These are phyloP conservation scores for Neonectria hederae DNA, from an alignment of 2,329 filamentous ascomycete species.

Conservation along the genomic window DNA sequence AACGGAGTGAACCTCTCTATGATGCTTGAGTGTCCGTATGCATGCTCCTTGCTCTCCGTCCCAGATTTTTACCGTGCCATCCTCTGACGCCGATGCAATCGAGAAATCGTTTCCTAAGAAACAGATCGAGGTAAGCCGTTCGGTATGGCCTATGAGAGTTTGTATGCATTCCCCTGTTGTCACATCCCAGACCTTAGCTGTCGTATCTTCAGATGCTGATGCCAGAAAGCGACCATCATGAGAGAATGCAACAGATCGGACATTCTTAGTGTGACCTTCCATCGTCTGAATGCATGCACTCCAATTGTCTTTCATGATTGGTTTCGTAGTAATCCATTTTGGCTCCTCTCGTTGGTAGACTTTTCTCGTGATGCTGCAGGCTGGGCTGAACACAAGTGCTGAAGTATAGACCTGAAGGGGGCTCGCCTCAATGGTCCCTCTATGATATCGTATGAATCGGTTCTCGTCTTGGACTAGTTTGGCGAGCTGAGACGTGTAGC, in stretches of 20 bases:
- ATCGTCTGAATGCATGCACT: not conserved
- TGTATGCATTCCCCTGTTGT: not conserved
- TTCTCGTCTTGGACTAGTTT: not conserved
- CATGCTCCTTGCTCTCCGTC: not conserved
- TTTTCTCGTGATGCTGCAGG: not conserved
- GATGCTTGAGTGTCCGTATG: not conserved
- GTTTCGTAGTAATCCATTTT: not conserved
- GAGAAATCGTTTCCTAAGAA: not conserved
- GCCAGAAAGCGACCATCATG: not conserved
- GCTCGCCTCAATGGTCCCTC: not conserved
- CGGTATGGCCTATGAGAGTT: not conserved
- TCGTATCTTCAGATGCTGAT: not conserved
- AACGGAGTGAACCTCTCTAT: not conserved
- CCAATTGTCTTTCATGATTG: not conserved
- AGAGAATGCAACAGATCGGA: not conserved
- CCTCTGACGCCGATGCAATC: not conserved
- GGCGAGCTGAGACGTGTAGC: not conserved
- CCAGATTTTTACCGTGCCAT: not conserved
- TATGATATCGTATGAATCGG: not conserved
- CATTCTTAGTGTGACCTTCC: not conserved
- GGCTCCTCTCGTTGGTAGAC: not conserved
- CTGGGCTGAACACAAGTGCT: slow-evolving; percentile 13
- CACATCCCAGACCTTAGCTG: not conserved
- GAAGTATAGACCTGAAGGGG: not conserved
- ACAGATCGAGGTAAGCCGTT: not conserved